These are phyloP conservation scores for Clarireedia paspali DNA, from an alignment of 2,329 filamentous ascomycete genomes.

Conservation along the genomic window DNA sequence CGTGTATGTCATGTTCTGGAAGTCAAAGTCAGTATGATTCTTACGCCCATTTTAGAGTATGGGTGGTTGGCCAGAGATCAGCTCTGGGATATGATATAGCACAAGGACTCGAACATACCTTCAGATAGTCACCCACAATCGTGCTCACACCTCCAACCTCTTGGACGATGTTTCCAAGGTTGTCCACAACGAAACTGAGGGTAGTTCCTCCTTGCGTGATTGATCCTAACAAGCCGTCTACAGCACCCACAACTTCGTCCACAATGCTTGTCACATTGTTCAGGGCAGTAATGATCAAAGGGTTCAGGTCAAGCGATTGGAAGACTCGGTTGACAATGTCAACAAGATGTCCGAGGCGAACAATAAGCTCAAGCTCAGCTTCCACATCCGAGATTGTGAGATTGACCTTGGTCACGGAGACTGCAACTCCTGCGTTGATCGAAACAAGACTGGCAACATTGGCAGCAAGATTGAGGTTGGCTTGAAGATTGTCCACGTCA, in stretches of 20 bases:
- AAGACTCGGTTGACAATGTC: conserved; percentile 55
- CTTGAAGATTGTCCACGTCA: conserved; percentile 49
- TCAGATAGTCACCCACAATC: conserved; percentile 50
- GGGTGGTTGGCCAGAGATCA: too few relatives aligned
- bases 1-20: conserved; percentile 47
- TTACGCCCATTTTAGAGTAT: too few relatives aligned
- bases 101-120: conserved; percentile 7
- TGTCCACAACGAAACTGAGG: conserved; percentile 50
- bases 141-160: conserved; percentile 44
- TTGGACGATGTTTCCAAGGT: conserved; percentile 56
- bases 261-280: too few relatives aligned
- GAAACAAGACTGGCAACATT: conserved; percentile 47
- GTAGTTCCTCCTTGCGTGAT: conserved; percentile 18
- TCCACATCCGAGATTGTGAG: conserved; percentile 54
- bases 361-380: conserved; percentile 50
- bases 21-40: too few relatives aligned
- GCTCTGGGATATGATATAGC: too few relatives aligned
- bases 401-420: conserved; percentile 44
- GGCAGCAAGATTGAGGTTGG: conserved; percentile 52
- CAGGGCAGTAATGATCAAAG: conserved; percentile 45
- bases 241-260: too few relatives aligned
- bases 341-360: conserved; percentile 51
- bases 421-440: conserved; percentile 41
- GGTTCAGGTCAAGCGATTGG: conserved; percentile 51
- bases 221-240: too few relatives aligned